Conservation (phyloP, 257 asterid genomes). For the Voacanga thouarsii region DNA sequence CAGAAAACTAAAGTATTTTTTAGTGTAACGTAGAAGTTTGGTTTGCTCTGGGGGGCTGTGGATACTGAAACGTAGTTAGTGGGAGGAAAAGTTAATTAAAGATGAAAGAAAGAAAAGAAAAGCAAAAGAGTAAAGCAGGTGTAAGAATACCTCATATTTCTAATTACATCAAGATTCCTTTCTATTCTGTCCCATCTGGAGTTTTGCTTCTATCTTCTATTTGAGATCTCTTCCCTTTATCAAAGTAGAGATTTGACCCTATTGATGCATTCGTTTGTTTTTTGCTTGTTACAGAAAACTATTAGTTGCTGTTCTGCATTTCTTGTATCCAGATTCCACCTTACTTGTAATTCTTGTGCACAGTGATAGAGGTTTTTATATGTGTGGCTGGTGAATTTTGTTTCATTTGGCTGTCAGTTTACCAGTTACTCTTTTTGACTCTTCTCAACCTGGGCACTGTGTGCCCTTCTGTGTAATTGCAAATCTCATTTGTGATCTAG, state of each 20-base stretch:
- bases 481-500: neutral
- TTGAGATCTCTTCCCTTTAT: conserved; percentile 38
- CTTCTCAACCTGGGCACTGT: neutral
- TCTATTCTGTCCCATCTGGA: conserved; percentile 24
- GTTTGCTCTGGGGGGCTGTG: conserved; percentile 22
- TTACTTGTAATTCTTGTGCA: neutral
- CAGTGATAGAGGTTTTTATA: neutral
- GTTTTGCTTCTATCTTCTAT: conserved; percentile 31
- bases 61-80: conserved; percentile 33
- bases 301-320: conserved; percentile 15
- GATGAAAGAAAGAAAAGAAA: conserved; percentile 31
- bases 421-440: neutral
- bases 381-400: neutral
- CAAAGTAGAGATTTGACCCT: conserved; percentile 31
- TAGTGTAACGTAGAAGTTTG: conserved; percentile 26
- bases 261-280: conserved; percentile 4
- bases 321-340: neutral
- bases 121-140: conserved; percentile 37
- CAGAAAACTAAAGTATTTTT: conserved; percentile 18
- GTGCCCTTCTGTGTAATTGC: neutral
- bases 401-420: neutral
- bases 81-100: conserved; percentile 29
- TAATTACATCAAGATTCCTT: conserved; percentile 28
- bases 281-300: neutral
- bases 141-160: conserved; percentile 27